phyloP scores from a whole-genome alignment of 768 basidiomycete genomes.

The Phlebiopsis flavidoalba region DNA sequence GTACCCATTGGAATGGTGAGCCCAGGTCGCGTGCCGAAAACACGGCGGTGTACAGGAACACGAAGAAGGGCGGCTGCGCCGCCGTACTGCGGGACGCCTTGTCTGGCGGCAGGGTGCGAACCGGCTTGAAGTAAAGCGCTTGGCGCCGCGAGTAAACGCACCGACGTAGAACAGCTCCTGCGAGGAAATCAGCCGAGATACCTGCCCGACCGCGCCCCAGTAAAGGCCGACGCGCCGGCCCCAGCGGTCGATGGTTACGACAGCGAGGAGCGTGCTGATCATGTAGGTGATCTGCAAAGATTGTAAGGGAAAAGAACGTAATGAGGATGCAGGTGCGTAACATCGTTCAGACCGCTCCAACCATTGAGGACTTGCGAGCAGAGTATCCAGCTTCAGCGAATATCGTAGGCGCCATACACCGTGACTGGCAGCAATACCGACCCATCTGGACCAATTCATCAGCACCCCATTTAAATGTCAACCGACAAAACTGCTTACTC shows the following conservation, averaged over 20 bases:
- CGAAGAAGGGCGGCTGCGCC: slow-evolving; percentile 39
- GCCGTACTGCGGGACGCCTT: slow-evolving; percentile 34
- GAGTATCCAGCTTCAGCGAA: slow-evolving; percentile 39
- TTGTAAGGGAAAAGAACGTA: not conserved
- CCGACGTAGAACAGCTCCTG: slow-evolving; percentile 38
- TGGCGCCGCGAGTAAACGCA: too few relatives aligned
- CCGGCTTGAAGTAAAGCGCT: too few relatives aligned
- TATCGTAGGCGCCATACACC: slow-evolving; percentile 40
- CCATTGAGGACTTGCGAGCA: slow-evolving; percentile 38
- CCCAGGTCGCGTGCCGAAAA: slow-evolving; percentile 47
- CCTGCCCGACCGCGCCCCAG: slow-evolving; percentile 42
- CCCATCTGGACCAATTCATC: slow-evolving; percentile 28
- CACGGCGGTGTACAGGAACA: slow-evolving; percentile 38
- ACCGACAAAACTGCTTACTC: slow-evolving; percentile 26
- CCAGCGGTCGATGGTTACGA: slow-evolving; percentile 39
- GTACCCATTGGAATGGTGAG: slow-evolving; percentile 36
- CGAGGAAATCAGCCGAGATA: slow-evolving; percentile 31
- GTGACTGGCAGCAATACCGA: slow-evolving; percentile 42
- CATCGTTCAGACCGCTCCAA: slow-evolving; percentile 40
- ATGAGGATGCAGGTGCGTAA: slow-evolving; percentile 14
- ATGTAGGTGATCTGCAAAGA: slow-evolving; percentile 35
- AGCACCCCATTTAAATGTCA: not conserved
- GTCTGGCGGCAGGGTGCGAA: too few relatives aligned
- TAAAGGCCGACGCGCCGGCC: slow-evolving; percentile 39
- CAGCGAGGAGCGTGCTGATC: slow-evolving; percentile 35